Evolutionary conservation across 768 basidiomycete species (phyloP), one percentile per base, ranked within the genome.

Genomic region (Leccinum longicurvipes): DNA sequence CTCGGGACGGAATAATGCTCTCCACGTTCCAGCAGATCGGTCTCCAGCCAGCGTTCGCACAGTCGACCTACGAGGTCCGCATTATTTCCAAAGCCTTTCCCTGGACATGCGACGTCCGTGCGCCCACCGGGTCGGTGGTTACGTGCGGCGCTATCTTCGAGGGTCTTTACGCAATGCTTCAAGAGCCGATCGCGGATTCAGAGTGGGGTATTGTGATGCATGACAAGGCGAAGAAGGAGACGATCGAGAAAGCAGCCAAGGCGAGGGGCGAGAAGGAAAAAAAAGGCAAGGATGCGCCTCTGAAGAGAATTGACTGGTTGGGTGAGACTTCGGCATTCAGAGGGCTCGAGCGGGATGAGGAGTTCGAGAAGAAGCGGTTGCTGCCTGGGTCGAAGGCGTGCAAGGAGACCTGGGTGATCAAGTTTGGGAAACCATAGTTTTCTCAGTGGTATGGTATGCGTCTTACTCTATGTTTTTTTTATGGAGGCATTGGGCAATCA

Each of bases 241-340:
- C 60, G 19, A 75, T 85, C 15, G 78, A 82, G 62, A 77, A 71
- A 50, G 78, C 83, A 2, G 77, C 76, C 51, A 82, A 79, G 70
- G 77, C 75, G 56, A 72, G 86, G 54, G 53, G 68, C 6, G 77
- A 78, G 6, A 63, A 60, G 47, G 73, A 70, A 15, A 66, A 24
- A 45, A 24, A 24, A 2, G 44, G 23, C 19, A 41, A 53, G 42
- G 76, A 77, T 47, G 61, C 67, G 56, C 60, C 63, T 50, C 57
- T 82, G 47, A 82, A 77, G 68, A 70, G 87, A 59, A 80, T 89
- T 9, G 87, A 89, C 68, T 85, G 77, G 73, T 63, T 89, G 7
- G 87, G 85, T 6, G 80, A 82, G 34, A 65, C 61, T 29, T 82
- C 81, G 9, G 67, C 81, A 36, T 89, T 89, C 65, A 80, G 74